Conservation (phyloP, 352 stramenopile genomes). For the Phytophthora palmivora region DNA sequence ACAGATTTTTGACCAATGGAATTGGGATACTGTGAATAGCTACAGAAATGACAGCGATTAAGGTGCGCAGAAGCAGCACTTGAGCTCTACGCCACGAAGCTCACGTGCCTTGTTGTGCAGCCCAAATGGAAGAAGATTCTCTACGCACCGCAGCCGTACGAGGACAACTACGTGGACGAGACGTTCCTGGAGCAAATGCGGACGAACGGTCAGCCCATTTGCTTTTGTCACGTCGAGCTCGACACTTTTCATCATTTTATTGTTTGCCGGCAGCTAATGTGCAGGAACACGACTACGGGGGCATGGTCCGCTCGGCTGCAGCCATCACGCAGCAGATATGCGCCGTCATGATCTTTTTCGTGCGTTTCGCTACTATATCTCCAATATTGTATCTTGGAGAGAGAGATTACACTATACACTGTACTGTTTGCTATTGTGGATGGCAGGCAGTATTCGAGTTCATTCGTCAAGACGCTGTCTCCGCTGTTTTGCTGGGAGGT, state of each 20-base stretch:
- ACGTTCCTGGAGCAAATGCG: slow-evolving; percentile 92
- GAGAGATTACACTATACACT: background rate
- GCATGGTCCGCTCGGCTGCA: slow-evolving; percentile 84
- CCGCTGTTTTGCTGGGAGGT: slow-evolving; percentile 54
- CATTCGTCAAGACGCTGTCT: slow-evolving; percentile 63
- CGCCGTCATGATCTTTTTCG: slow-evolving; percentile 90
- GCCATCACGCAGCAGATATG: slow-evolving; percentile 92
- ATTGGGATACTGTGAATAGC: background rate
- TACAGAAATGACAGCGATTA: slow-evolving; percentile 18
- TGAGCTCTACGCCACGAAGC: background rate
- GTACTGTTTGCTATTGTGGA: slow-evolving; percentile 1
- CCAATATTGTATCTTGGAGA: too few relatives aligned
- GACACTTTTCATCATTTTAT: too few relatives aligned
- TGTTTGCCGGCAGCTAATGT: slow-evolving; percentile 65
- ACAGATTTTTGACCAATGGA: slow-evolving; percentile 23
- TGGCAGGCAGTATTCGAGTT: slow-evolving; percentile 79
- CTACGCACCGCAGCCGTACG: slow-evolving; percentile 88
- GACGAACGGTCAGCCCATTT: slow-evolving; percentile 93
- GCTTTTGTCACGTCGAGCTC: too few relatives aligned
- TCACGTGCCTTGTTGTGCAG: slow-evolving; percentile 16
- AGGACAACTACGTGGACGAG: slow-evolving; percentile 91
- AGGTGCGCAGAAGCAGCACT: slow-evolving; percentile 19
- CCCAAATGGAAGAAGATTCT: slow-evolving; percentile 88
- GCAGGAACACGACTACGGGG: slow-evolving; percentile 82
- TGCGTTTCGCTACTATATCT: slow-evolving; percentile 39